Evolutionary conservation across 352 stramenopile species (phyloP).

Genomic region (Pythium guiyangense): DNA sequence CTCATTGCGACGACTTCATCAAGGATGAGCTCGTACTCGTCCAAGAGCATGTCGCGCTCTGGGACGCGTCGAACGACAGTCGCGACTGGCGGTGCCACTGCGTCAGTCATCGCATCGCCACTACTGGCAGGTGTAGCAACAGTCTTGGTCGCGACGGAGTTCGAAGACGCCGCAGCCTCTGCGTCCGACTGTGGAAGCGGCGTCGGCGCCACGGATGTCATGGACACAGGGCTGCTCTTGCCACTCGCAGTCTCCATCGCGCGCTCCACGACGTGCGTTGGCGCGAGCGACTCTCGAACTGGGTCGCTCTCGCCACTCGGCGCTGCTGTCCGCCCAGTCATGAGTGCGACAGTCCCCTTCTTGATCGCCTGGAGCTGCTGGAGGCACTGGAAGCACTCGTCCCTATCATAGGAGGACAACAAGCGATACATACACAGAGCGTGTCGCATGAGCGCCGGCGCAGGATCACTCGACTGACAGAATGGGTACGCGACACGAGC

Average conservation of each 20-base stretch:
- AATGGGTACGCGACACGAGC: no score
- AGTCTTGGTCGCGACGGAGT: neutral
- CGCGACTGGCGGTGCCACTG: slow-evolving; percentile 9
- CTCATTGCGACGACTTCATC: slow-evolving; percentile 67
- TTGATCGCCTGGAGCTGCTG: slow-evolving; percentile 74
- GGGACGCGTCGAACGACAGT: slow-evolving; percentile 21
- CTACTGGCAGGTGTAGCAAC: no score
- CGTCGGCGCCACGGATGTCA: slow-evolving; percentile 13
- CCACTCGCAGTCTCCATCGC: slow-evolving; percentile 3
- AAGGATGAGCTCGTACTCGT: slow-evolving; percentile 71
- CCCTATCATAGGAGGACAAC: slow-evolving; percentile 24
- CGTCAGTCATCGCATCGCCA: neutral
- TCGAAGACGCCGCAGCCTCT: neutral
- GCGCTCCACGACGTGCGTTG: neutral
- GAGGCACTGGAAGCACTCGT: slow-evolving; percentile 82
- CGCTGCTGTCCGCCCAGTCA: slow-evolving; percentile 21
- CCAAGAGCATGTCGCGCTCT: slow-evolving; percentile 40
- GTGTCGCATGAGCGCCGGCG: no score
- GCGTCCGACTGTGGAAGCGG: neutral
- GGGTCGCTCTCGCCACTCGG: slow-evolving; percentile 1
- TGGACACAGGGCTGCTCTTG: slow-evolving; percentile 17
- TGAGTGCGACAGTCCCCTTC: slow-evolving; percentile 53
- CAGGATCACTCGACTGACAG: no score
- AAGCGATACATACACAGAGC: neutral
- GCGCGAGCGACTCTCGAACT: neutral